Evolutionary conservation across 2,329 filamentous ascomycete genomes (phyloP).

Genomic region (Bretziella fagacearum): DNA sequence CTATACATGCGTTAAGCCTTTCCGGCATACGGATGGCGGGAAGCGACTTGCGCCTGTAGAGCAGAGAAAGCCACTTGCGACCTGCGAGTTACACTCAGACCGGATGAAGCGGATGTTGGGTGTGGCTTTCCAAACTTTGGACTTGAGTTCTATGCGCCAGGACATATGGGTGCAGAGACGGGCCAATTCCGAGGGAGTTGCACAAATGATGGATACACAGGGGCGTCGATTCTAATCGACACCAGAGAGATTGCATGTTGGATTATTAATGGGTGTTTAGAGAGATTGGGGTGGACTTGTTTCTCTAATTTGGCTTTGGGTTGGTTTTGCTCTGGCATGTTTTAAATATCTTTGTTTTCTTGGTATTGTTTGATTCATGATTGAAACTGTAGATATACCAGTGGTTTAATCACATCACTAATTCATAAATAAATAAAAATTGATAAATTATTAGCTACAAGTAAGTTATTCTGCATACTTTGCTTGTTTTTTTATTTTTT

Average conservation of each 20-base stretch:
- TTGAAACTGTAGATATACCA: conserved; percentile 1
- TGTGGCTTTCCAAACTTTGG: conserved; percentile 27
- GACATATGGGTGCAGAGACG: conserved; percentile 13
- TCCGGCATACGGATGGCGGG: conserved; percentile 43
- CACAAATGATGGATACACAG: conserved; percentile 7
- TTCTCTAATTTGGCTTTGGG: too few relatives aligned
- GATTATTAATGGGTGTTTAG: neutral
- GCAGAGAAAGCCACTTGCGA: conserved; percentile 41
- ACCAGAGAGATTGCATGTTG: neutral
- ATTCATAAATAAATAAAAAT: too few relatives aligned
- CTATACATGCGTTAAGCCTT: conserved; percentile 43
- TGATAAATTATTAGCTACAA: too few relatives aligned
- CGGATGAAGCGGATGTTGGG: conserved; percentile 62
- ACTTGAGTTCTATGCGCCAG: conserved; percentile 5
- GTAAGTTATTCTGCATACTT: too few relatives aligned
- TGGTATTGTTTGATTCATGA: too few relatives aligned
- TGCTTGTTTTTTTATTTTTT: neutral
- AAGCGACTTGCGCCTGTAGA: conserved; percentile 40
- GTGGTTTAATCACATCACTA: too few relatives aligned
- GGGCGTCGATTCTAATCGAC: conserved; percentile 9
- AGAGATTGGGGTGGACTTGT: neutral
- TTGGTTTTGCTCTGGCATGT: neutral
- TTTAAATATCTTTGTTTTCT: too few relatives aligned
- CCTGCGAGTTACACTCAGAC: conserved; percentile 61
- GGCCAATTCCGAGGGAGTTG: conserved; percentile 2